These are phyloP conservation scores for Solanum chacoense DNA, from an alignment of 305 asterid species.

Conservation along the genomic window DNA sequence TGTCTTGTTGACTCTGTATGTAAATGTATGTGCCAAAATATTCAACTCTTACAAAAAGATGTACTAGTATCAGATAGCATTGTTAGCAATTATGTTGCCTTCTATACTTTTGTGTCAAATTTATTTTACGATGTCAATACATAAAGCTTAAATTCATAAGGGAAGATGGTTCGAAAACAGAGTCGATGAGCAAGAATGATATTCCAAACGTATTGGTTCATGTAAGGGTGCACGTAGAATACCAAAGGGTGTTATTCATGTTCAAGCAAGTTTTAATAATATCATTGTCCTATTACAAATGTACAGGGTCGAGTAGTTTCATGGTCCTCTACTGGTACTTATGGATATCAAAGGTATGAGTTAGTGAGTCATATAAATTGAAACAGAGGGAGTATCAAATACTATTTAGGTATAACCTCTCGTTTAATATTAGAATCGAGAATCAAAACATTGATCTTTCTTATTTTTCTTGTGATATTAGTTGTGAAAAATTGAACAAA, in stretches of 20 bases:
- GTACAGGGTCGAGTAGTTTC: background rate
- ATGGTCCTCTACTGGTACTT: background rate
- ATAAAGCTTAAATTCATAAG: background rate
- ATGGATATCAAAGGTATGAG: background rate
- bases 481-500: background rate
- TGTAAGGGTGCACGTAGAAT: background rate
- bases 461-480: background rate
- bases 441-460: background rate
- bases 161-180: too few relatives aligned
- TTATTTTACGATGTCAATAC: background rate
- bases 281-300: background rate
- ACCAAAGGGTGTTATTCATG: background rate
- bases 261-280: background rate
- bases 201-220: background rate
- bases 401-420: background rate
- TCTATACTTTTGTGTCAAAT: background rate
- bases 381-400: accelerated
- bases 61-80: background rate
- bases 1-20: background rate
- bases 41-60: background rate
- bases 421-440: background rate
- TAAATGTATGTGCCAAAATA: background rate
- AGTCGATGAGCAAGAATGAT: too few relatives aligned
- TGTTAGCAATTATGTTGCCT: background rate
- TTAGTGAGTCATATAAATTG: background rate